Conservation (phyloP, 257 asterid genomes). For the Solanum etuberosum region DNA sequence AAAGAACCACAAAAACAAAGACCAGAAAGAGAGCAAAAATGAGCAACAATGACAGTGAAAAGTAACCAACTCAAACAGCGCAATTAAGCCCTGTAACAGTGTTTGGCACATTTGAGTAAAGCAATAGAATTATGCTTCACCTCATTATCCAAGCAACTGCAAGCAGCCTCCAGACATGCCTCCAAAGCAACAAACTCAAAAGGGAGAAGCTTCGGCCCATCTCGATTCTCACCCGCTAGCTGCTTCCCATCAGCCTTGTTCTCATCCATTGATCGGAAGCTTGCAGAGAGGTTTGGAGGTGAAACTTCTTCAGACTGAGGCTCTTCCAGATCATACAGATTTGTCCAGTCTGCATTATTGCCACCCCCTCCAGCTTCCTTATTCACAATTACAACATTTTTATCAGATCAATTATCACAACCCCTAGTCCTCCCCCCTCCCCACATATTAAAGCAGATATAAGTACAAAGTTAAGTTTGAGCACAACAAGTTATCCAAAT, state of each 20-base stretch:
- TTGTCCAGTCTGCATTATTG: constrained; percentile 67
- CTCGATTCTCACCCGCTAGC: constrained; percentile 47
- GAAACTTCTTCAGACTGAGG: constrained; percentile 39
- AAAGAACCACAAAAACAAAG: constrained; percentile 7
- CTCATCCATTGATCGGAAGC: constrained; percentile 42
- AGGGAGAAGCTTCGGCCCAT: constrained; percentile 85
- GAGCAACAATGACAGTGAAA: background rate
- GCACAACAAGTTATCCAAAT: background rate
- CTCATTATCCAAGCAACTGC: constrained; percentile 83
- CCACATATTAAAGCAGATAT: background rate
- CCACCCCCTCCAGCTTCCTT: constrained; percentile 75
- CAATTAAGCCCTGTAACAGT: background rate
- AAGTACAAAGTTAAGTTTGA: background rate
- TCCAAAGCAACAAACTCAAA: constrained; percentile 95
- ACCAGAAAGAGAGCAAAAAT: background rate
- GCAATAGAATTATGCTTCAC: constrained; percentile 18
- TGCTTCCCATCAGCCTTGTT: constrained; percentile 47
- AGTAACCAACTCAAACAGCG: background rate
- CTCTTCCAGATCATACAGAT: constrained; percentile 66
- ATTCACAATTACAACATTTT: background rate
- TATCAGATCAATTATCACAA: background rate
- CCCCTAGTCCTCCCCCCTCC: background rate
- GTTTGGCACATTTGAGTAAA: background rate
- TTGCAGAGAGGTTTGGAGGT: constrained; percentile 37
- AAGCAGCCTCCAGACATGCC: constrained; percentile 98